These are phyloP conservation scores for Trametes elegans DNA, from an alignment of 768 basidiomycete genomes.

Conservation along the genomic window DNA sequence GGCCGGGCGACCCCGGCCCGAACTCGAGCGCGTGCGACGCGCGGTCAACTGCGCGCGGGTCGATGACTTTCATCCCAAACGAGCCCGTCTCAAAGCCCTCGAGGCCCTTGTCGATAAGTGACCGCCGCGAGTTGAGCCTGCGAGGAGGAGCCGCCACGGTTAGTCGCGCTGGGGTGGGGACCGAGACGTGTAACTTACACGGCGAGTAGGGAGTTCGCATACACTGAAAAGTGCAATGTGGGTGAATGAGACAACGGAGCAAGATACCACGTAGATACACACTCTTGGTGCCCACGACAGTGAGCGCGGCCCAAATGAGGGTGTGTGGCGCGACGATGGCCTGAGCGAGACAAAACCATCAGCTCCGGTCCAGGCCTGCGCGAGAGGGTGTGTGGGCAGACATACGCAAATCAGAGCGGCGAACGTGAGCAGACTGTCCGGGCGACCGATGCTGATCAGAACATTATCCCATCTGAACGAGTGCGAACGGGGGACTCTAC, in stretches of 20 bases:
- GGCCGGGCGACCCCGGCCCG: neutral
- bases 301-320: conserved; percentile 2
- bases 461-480: no score
- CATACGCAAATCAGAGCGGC: conserved; percentile 4
- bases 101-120: neutral
- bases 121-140: conserved; percentile 4
- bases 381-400: neutral
- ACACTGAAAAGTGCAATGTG: neutral
- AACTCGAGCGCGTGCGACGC: neutral
- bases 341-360: neutral
- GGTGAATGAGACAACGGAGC: neutral
- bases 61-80: neutral
- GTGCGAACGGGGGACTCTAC: neutral
- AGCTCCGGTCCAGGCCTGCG: neutral
- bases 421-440: neutral
- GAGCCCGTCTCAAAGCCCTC: conserved; percentile 5
- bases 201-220: conserved; percentile 7
- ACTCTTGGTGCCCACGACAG: conserved; percentile 2
- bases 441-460: neutral
- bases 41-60: neutral
- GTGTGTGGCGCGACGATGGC: neutral
- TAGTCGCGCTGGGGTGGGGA: neutral
- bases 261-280: neutral
- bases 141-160: no score
- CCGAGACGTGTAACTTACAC: neutral